Evolutionary conservation across 2,329 filamentous ascomycete species (phyloP).

Genomic region (Paraconiothyrium sp.): DNA sequence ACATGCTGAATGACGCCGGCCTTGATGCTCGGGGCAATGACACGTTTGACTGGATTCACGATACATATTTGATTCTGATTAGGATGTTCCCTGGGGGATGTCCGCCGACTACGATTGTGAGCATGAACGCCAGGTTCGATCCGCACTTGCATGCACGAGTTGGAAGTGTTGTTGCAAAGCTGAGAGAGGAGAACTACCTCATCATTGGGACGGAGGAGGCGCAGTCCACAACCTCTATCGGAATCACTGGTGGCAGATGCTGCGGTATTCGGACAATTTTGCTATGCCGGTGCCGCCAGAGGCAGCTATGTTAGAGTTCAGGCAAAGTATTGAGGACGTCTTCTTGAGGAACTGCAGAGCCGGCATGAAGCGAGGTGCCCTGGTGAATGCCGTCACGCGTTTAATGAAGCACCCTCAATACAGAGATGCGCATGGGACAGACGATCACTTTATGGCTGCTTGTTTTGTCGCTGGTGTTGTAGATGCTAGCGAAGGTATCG

Average conservation of each 20-base stretch:
- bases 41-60: constrained; percentile 76
- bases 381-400: constrained; percentile 66
- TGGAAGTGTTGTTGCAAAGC: constrained; percentile 64
- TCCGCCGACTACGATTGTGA: constrained; percentile 71
- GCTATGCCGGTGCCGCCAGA: constrained; percentile 68
- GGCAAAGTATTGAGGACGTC: constrained; percentile 71
- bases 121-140: constrained; percentile 65
- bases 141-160: constrained; percentile 67
- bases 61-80: constrained; percentile 74
- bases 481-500: constrained; percentile 27
- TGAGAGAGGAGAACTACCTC: constrained; percentile 65
- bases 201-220: constrained; percentile 68
- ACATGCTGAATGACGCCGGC: constrained; percentile 60
- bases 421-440: constrained; percentile 73
- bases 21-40: constrained; percentile 64
- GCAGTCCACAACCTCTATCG: constrained; percentile 76
- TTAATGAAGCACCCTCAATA: constrained; percentile 75
- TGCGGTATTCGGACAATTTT: constrained; percentile 70
- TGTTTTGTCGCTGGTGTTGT: constrained; percentile 68
- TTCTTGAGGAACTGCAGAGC: constrained; percentile 59
- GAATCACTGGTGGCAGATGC: constrained; percentile 72
- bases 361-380: constrained; percentile 56
- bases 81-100: constrained; percentile 73
- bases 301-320: constrained; percentile 70
- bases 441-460: constrained; percentile 75